Percentiles rank a stretch among this genome's conserved stretches.
These are phyloP conservation scores for Rusavskia elegans DNA, from an alignment of 495 filamentous ascomycete genomes.

Conservation along the genomic window DNA sequence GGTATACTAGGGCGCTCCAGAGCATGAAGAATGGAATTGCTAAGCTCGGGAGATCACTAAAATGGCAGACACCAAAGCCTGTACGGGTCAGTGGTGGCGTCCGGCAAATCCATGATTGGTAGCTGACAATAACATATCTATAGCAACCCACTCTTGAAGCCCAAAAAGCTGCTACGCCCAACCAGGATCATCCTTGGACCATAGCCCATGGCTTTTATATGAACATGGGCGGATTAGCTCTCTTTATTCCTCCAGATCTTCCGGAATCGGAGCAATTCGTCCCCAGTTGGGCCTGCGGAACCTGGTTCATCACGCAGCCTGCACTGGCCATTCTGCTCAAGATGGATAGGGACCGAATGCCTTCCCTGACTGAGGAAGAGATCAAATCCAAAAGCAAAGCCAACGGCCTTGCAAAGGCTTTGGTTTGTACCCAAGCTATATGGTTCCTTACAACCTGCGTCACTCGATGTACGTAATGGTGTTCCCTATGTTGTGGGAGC, in stretches of 20 bases:
- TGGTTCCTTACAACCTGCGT: conserved; percentile 23
- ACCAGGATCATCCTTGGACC: conserved; percentile 2
- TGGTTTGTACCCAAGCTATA: conserved; percentile 18
- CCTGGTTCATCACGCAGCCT: not conserved
- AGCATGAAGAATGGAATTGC: not conserved
- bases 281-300: not conserved
- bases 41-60: not conserved
- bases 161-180: not conserved
- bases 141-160: conserved; percentile 1
- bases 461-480: conserved; percentile 14
- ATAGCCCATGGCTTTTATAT: conserved; percentile 4
- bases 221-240: conserved; percentile 3
- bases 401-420: conserved; percentile 17
- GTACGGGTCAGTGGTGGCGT: not conserved
- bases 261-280: not conserved
- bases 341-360: conserved; percentile 6
- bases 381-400: conserved; percentile 27
- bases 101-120: too few species aligned
- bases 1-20: not conserved
- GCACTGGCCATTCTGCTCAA: not conserved
- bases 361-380: conserved; percentile 13
- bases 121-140: not conserved
- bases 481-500: not conserved
- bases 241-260: conserved; percentile 16
- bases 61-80: not conserved